Evolutionary conservation across 73 alveolate genomes (phyloP).

Genomic region (Paramecium octaurelia): DNA sequence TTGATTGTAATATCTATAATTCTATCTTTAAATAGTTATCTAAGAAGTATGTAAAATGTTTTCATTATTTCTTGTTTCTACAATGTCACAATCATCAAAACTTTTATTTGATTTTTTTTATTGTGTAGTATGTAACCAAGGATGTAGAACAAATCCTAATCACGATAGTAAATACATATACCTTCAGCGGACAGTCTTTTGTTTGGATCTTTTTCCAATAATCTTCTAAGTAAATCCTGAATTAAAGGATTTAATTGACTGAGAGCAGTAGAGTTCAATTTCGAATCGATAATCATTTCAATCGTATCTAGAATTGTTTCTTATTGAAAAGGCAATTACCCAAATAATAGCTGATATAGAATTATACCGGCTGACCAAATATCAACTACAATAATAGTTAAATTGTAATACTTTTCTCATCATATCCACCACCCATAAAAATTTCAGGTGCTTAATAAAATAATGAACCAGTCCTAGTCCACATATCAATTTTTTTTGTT

Average conservation of each 20-base stretch:
- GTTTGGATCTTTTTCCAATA: conserved; percentile 9
- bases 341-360: conserved; percentile 6
- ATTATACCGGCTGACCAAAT: conserved; percentile 57
- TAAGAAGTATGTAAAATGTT: background rate
- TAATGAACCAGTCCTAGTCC: conserved; percentile 52
- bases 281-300: background rate
- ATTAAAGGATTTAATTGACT: background rate
- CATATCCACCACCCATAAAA: conserved; percentile 47
- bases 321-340: conserved; percentile 38
- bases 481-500: conserved; percentile 41
- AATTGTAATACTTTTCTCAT: background rate
- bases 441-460: conserved; percentile 57
- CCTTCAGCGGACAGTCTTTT: conserved; percentile 44
- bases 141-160: background rate
- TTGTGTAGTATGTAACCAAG: background rate
- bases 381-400: background rate
- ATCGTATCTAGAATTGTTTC: conserved; percentile 6
- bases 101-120: background rate
- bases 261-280: background rate
- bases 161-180: background rate
- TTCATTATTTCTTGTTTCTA: background rate
- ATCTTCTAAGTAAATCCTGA: background rate
- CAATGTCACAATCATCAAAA: conserved; percentile 9
- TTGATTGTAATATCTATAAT: background rate
- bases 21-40: background rate